These are phyloP conservation scores for Chlorella sorokiniana DNA, from an alignment of 139 green algal genomes.

Conservation along the genomic window DNA sequence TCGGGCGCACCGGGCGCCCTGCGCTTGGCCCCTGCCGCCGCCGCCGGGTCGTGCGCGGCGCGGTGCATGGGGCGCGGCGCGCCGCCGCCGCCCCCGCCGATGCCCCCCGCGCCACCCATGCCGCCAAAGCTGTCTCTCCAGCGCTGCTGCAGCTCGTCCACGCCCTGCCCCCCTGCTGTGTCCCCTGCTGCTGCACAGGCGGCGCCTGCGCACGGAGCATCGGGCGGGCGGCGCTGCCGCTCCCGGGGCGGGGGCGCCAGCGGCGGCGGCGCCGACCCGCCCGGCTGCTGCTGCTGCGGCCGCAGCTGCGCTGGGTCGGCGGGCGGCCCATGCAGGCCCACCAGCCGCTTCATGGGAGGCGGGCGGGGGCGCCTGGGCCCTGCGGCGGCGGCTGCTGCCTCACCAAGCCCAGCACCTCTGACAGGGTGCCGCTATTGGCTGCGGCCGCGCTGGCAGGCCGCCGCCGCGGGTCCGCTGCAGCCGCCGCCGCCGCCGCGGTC, in stretches of 20 bases:
- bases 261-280: too few relatives aligned
- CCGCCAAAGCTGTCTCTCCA: too few relatives aligned
- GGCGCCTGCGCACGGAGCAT: not conserved
- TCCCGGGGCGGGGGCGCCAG: too few relatives aligned
- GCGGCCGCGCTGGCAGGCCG: not conserved
- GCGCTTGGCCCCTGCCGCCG: slow-evolving; percentile 5
- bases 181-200: not conserved
- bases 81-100: too few relatives aligned
- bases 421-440: slow-evolving; percentile 2
- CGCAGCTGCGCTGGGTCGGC: not conserved
- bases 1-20: not conserved
- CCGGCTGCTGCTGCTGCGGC: slow-evolving; percentile 2
- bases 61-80: slow-evolving; percentile 16
- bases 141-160: not conserved
- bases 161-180: not conserved
- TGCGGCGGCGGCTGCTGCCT: not conserved
- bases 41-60: not conserved
- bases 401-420: slow-evolving; percentile 1
- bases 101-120: not conserved
- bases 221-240: not conserved
- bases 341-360: not conserved
- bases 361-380: not conserved
- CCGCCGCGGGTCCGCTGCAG: slow-evolving; percentile 11
- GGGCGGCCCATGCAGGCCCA: slow-evolving; percentile 13
- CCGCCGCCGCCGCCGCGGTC: not conserved